These are phyloP conservation scores for Globisporangium cylindrosporum DNA, from an alignment of 352 stramenopile genomes.

Conservation along the genomic window DNA sequence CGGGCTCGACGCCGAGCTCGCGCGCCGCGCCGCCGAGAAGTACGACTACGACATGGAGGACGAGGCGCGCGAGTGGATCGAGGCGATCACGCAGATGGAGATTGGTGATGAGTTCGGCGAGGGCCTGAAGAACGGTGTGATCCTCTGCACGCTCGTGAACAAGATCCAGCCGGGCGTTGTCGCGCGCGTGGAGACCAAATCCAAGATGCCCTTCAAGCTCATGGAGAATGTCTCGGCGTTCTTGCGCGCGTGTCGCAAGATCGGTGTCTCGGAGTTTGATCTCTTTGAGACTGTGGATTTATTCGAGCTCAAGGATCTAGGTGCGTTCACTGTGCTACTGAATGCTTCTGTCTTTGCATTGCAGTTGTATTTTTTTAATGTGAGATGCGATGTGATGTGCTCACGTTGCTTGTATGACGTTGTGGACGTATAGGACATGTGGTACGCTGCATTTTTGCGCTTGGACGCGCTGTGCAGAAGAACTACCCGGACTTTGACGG, in stretches of 20 bases:
- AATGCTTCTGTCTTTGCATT: not conserved
- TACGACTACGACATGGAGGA: constrained; percentile 89
- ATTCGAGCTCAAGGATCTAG: constrained; percentile 87
- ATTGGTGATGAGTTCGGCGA: constrained; percentile 82
- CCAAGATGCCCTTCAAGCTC: constrained; percentile 90
- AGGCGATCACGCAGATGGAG: constrained; percentile 67
- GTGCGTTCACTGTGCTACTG: constrained; percentile 13
- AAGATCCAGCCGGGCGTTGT: constrained; percentile 67
- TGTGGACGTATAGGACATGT: constrained; percentile 36
- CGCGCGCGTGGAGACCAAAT: constrained; percentile 75
- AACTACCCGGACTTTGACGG: constrained; percentile 70
- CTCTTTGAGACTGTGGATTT: constrained; percentile 90
- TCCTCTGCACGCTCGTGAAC: constrained; percentile 86
- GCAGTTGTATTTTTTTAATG: not conserved
- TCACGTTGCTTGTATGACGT: not conserved
- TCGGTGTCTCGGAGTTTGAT: constrained; percentile 89
- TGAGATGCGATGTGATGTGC: not conserved
- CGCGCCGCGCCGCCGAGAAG: constrained; percentile 71
- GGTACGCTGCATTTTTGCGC: constrained; percentile 73
- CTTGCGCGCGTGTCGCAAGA: constrained; percentile 72
- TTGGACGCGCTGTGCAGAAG: constrained; percentile 74
- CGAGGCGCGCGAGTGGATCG: constrained; percentile 85
- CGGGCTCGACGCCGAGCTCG: constrained; percentile 89
- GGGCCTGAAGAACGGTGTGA: constrained; percentile 71
- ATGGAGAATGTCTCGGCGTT: constrained; percentile 91